These are phyloP conservation scores for Talaromyces sp. DNA, from an alignment of 2,329 filamentous ascomycete species.

Conservation along the genomic window DNA sequence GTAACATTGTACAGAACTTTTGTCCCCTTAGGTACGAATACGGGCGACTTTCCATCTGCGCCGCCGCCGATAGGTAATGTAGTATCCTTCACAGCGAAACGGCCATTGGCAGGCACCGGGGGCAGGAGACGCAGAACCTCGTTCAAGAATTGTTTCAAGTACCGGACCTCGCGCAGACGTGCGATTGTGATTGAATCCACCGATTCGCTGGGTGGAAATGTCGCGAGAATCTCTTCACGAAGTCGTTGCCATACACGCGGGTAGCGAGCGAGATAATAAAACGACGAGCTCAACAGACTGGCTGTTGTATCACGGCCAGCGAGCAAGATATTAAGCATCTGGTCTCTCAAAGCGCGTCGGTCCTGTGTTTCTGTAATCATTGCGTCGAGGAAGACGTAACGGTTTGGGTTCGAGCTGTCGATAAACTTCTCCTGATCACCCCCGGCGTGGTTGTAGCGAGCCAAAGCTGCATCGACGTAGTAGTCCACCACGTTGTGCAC, in stretches of 20 bases:
- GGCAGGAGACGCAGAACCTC: constrained; percentile 49
- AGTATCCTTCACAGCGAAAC: constrained; percentile 37
- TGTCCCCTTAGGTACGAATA: constrained; percentile 64
- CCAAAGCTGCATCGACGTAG: constrained; percentile 67
- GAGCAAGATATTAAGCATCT: constrained; percentile 51
- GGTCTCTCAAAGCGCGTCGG: constrained; percentile 45
- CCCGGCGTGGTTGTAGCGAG: constrained; percentile 23
- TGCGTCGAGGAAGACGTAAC: constrained; percentile 51
- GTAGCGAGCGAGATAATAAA: constrained; percentile 34
- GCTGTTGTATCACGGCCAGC: constrained; percentile 55
- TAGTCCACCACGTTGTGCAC: constrained; percentile 27
- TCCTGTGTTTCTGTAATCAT: constrained; percentile 47
- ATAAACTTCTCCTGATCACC: constrained; percentile 20
- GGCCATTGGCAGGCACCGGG: constrained; percentile 44
- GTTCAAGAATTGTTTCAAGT: constrained; percentile 21
- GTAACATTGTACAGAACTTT: constrained; percentile 64
- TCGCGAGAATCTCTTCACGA: constrained; percentile 25
- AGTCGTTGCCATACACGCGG: constrained; percentile 27
- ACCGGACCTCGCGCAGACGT: constrained; percentile 16
- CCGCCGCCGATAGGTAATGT: constrained; percentile 17
- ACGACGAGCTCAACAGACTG: constrained; percentile 43
- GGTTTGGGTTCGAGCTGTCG: constrained; percentile 8
- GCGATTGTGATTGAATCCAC: constrained; percentile 32
- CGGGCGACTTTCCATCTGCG: constrained; percentile 47
- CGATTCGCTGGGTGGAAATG: constrained; percentile 4